Evolutionary conservation across 345 rosid genomes (phyloP).

Genomic region (Sonneratia alba): DNA sequence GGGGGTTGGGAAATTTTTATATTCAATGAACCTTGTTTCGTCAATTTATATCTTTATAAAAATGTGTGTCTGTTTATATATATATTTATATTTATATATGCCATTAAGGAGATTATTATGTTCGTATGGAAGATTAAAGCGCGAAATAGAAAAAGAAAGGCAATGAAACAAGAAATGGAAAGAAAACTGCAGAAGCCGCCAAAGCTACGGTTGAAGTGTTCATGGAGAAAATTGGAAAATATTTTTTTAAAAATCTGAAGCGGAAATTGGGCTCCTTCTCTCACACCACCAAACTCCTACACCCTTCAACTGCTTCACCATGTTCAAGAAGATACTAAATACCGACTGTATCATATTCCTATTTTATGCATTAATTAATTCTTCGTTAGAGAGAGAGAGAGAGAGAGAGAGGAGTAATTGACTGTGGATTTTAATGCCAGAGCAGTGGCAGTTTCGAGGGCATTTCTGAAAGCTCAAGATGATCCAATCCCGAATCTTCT

Average conservation of each 20-base stretch:
- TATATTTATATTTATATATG: no score
- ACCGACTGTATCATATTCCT: no score
- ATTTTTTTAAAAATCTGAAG: not conserved
- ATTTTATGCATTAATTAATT: no score
- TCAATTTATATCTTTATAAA: not conserved
- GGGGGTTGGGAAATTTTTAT: not conserved
- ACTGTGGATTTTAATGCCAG: no score
- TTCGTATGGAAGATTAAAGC: not conserved
- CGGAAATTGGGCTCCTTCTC: not conserved
- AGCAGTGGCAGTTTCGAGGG: not conserved
- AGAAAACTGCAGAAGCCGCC: constrained; percentile 29
- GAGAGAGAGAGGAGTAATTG: no score
- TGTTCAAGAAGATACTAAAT: no score
- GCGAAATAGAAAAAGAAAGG: not conserved
- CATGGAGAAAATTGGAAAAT: not conserved
- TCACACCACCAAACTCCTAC: not conserved
- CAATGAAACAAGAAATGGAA: constrained; percentile 4
- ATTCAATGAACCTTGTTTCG: not conserved
- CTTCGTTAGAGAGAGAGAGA: no score
- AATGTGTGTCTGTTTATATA: no score
- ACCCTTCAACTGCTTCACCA: no score
- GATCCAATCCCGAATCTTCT: not conserved
- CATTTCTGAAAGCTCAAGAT: not conserved
- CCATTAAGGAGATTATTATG: no score
- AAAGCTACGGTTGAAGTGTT: constrained; percentile 11